These are phyloP conservation scores for Aspergillus pseudoglaucus DNA, from an alignment of 2,329 filamentous ascomycete genomes.

Conservation along the genomic window DNA sequence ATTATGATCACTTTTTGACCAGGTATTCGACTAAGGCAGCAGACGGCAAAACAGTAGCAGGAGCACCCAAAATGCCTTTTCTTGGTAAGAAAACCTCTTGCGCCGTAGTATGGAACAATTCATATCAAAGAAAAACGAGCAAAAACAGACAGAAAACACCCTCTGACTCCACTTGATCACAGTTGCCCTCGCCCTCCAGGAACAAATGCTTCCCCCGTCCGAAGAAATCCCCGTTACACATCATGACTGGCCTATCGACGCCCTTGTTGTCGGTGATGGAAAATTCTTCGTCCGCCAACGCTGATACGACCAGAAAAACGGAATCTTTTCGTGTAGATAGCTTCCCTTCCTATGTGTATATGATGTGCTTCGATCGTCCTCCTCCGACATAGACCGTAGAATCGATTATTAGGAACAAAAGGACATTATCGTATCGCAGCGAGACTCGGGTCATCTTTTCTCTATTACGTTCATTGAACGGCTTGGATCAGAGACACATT, in stretches of 20 bases:
- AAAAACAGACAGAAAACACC: slow-evolving; percentile 3
- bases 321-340: slow-evolving; percentile 11
- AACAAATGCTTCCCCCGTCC: slow-evolving; percentile 67
- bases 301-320: slow-evolving; percentile 15
- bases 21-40: slow-evolving; percentile 54
- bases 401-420: slow-evolving; percentile 7
- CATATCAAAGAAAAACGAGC: not conserved
- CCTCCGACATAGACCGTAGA: slow-evolving; percentile 13
- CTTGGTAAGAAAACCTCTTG: slow-evolving; percentile 45
- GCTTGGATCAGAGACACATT: slow-evolving; percentile 76
- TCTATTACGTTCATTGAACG: slow-evolving; percentile 21
- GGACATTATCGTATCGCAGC: slow-evolving; percentile 7
- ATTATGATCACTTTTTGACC: slow-evolving; percentile 89
- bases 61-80: slow-evolving; percentile 46
- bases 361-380: slow-evolving; percentile 12
- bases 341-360: slow-evolving; percentile 13
- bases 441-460: not conserved
- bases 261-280: slow-evolving; percentile 66
- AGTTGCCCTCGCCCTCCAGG: slow-evolving; percentile 76
- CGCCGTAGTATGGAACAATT: not conserved
- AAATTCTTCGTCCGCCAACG: slow-evolving; percentile 39
- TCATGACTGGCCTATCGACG: slow-evolving; percentile 74
- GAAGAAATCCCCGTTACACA: slow-evolving; percentile 66
- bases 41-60: slow-evolving; percentile 23
- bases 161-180: slow-evolving; percentile 22